Conservation (phyloP, 164 flowering plant species). For the Magnolia sinica region DNA sequence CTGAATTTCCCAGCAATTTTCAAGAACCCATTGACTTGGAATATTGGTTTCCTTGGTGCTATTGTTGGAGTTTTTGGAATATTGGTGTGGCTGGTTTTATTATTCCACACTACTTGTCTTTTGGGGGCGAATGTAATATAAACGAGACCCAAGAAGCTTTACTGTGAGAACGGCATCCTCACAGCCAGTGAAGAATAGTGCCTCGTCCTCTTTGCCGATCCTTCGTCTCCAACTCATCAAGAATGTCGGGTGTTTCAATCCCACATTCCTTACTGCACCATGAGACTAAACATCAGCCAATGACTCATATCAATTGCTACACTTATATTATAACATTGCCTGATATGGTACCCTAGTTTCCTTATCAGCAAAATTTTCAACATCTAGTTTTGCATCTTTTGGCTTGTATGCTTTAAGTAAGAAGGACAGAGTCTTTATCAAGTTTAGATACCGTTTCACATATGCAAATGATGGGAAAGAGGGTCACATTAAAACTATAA, state of each 20-base stretch:
- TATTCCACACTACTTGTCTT: neutral
- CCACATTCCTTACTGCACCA: slow-evolving; percentile 24
- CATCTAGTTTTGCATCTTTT: slow-evolving; percentile 20
- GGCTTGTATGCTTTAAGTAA: slow-evolving; percentile 67
- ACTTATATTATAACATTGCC: neutral
- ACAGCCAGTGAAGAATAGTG: slow-evolving; percentile 79
- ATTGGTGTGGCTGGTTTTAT: neutral
- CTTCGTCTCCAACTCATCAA: slow-evolving; percentile 97
- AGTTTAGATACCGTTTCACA: slow-evolving; percentile 84
- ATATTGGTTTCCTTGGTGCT: neutral
- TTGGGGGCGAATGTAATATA: slow-evolving; percentile 61
- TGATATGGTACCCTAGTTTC: slow-evolving; percentile 15
- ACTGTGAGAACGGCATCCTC: slow-evolving; percentile 69
- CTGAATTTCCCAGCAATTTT: neutral
- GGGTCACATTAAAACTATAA: too few species aligned
- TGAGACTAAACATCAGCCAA: neutral
- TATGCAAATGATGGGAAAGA: slow-evolving; percentile 42
- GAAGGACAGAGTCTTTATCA: slow-evolving; percentile 70
- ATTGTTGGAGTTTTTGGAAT: neutral
- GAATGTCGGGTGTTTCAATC: slow-evolving; percentile 60
- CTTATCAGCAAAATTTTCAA: slow-evolving; percentile 4
- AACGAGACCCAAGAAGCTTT: slow-evolving; percentile 79
- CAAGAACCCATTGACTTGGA: neutral
- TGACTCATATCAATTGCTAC: neutral
- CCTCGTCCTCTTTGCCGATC: slow-evolving; percentile 88